Percentiles rank a stretch among this genome's conserved stretches.
Evolutionary conservation across 805 yeast species (phyloP).

Genomic region (Middelhovenomyces tepae): DNA sequence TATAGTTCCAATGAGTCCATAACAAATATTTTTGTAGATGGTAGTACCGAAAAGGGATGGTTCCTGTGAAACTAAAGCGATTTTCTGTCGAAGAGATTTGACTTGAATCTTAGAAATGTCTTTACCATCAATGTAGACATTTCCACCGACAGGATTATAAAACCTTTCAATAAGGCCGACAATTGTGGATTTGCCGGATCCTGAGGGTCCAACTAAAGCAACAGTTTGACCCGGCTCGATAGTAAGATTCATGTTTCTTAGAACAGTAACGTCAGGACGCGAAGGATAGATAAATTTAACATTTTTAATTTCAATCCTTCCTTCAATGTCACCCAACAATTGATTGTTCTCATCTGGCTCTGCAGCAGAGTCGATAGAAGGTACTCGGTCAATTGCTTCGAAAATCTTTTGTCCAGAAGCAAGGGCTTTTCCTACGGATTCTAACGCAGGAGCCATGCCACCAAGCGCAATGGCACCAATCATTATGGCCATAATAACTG

Average conservation of each 20-base stretch:
- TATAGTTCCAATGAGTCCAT: conserved; percentile 70
- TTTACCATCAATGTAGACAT: conserved; percentile 73
- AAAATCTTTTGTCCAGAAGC: conserved; percentile 34
- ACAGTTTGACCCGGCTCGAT: conserved; percentile 86
- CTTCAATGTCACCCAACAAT: conserved; percentile 27
- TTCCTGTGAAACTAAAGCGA: conserved; percentile 94
- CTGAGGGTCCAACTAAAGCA: conserved; percentile 94
- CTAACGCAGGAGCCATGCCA: conserved; percentile 32
- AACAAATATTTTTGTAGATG: conserved; percentile 77
- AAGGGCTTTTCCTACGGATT: conserved; percentile 30
- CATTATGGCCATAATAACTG: conserved; percentile 32
- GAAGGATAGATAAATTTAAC: conserved; percentile 82
- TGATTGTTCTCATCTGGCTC: conserved; percentile 21
- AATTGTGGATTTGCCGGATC: conserved; percentile 91
- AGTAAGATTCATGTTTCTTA: conserved; percentile 64
- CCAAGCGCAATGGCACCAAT: conserved; percentile 37
- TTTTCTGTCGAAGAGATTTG: conserved; percentile 60
- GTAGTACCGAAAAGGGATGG: conserved; percentile 89
- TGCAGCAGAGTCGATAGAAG: conserved; percentile 33
- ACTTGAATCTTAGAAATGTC: conserved; percentile 67
- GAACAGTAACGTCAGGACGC: conserved; percentile 70
- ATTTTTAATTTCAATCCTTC: conserved; percentile 73
- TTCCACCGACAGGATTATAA: conserved; percentile 69
- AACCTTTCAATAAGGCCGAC: conserved; percentile 79
- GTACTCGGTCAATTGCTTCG: conserved; percentile 35